These are phyloP conservation scores for Cetradonia linearis DNA, from an alignment of 495 filamentous ascomycete genomes.

Conservation along the genomic window DNA sequence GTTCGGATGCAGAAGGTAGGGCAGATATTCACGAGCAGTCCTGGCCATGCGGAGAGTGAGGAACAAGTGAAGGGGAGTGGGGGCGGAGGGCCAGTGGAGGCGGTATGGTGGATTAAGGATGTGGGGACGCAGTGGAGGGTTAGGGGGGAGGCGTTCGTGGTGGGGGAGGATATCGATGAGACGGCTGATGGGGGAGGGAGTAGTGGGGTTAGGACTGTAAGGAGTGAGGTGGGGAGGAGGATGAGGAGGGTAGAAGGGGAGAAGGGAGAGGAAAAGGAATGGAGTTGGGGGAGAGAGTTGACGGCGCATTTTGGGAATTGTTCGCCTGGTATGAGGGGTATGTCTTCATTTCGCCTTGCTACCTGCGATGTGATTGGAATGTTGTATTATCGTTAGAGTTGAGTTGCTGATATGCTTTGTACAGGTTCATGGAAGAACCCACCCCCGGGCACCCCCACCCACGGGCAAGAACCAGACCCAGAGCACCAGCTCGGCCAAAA, in stretches of 20 bases:
- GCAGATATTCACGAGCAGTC: constrained; percentile 48
- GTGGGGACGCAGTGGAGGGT: constrained; percentile 74
- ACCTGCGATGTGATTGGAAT: background rate
- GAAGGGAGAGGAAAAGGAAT: constrained; percentile 30
- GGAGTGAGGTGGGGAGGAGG: constrained; percentile 28
- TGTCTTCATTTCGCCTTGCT: constrained; percentile 13
- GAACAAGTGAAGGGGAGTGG: constrained; percentile 41
- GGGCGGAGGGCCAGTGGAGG: constrained; percentile 64
- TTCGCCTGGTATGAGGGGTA: constrained; percentile 62
- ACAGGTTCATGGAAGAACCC: constrained; percentile 65
- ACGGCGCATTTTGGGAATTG: constrained; percentile 82
- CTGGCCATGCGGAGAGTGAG: constrained; percentile 28
- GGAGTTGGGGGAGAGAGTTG: constrained; percentile 66
- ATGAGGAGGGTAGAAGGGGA: constrained; percentile 26
- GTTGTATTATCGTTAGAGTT: background rate
- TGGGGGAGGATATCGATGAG: constrained; percentile 51
- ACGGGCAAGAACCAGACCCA: constrained; percentile 35
- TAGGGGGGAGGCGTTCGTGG: constrained; percentile 60
- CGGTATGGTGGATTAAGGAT: constrained; percentile 70
- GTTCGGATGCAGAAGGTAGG: constrained; percentile 70
- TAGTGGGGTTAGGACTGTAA: constrained; percentile 31
- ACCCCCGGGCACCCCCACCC: constrained; percentile 55
- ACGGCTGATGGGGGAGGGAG: constrained; percentile 24
- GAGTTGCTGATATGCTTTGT: background rate
- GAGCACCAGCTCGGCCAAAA: constrained; percentile 53